A percentile compares a stretch with the other conserved stretches of the same genome.
These are phyloP conservation scores for Stellera chamaejasme DNA, from an alignment of 345 rosid genomes.

Conservation along the genomic window DNA sequence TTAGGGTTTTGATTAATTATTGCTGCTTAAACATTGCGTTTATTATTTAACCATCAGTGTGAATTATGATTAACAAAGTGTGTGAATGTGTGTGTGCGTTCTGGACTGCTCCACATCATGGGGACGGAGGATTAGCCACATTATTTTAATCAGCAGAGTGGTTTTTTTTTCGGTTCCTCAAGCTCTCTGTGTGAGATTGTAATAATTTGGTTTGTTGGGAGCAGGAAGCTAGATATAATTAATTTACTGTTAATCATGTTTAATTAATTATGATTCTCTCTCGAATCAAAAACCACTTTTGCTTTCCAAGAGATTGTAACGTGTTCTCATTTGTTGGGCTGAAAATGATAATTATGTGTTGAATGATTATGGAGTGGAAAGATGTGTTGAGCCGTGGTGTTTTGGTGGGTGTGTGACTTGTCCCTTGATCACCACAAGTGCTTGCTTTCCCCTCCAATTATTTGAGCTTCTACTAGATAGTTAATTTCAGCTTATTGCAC, in stretches of 20 bases:
- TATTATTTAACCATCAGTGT: too few species aligned
- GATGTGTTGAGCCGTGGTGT: constrained; percentile 7
- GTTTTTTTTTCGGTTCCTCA: not conserved
- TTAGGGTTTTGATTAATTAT: too few species aligned
- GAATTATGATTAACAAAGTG: not conserved
- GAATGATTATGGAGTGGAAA: constrained; percentile 10
- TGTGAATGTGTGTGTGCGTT: not conserved
- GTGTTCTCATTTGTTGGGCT: constrained; percentile 1
- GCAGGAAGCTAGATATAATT: constrained; percentile 3
- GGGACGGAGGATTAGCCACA: not conserved
- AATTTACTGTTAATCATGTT: not conserved
- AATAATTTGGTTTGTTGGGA: constrained; percentile 10
- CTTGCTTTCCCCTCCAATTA: constrained; percentile 34
- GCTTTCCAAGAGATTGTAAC: constrained; percentile 17
- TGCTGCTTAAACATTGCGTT: too few species aligned
- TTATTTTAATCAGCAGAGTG: not conserved
- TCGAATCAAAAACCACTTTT: constrained; percentile 8
- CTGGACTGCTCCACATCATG: constrained; percentile 18
- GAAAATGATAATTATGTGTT: not conserved
- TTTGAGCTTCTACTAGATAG: constrained; percentile 23
- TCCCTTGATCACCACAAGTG: constrained; percentile 19
- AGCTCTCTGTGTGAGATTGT: constrained; percentile 5
- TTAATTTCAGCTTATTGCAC: constrained; percentile 28
- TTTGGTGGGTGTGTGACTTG: constrained; percentile 14
- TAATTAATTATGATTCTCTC: not conserved